A percentile compares a stretch with the other conserved stretches of the same genome.
Conservation (phyloP, 2,329 filamentous ascomycete species). For the Nannizzia gypsea region DNA sequence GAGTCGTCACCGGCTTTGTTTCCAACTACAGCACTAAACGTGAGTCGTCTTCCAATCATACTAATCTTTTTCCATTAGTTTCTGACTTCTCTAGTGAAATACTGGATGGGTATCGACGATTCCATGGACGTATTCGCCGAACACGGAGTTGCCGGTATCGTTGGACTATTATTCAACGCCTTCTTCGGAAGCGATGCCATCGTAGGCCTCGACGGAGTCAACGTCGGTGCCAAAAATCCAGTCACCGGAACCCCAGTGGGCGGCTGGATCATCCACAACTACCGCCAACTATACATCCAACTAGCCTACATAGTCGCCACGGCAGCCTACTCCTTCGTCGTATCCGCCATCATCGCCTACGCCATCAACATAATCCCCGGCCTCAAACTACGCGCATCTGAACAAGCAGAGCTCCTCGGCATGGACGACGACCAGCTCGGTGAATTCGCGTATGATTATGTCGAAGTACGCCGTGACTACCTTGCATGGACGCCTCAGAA, state of each 20-base stretch:
- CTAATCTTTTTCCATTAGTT: not conserved
- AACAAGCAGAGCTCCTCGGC: constrained; percentile 58
- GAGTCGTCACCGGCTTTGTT: constrained; percentile 51
- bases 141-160: constrained; percentile 72
- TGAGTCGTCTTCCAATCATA: constrained; percentile 36
- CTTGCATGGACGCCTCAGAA: constrained; percentile 40
- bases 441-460: constrained; percentile 43
- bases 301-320: constrained; percentile 55
- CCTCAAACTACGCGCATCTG: constrained; percentile 53
- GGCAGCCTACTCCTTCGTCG: constrained; percentile 53
- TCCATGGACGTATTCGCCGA: constrained; percentile 85
- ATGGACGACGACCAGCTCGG: constrained; percentile 43
- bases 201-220: constrained; percentile 58
- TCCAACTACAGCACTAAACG: constrained; percentile 84
- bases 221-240: constrained; percentile 33
- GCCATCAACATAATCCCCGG: constrained; percentile 60
- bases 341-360: constrained; percentile 59
- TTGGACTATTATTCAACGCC: constrained; percentile 67
- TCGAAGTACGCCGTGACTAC: constrained; percentile 41
- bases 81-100: constrained; percentile 43
- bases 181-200: constrained; percentile 66
- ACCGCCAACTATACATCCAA: constrained; percentile 59
- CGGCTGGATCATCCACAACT: constrained; percentile 62
- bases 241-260: constrained; percentile 36
- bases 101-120: constrained; percentile 70